Conservation (phyloP, 805 yeast species). For the Metschnikowia rubicola region DNA sequence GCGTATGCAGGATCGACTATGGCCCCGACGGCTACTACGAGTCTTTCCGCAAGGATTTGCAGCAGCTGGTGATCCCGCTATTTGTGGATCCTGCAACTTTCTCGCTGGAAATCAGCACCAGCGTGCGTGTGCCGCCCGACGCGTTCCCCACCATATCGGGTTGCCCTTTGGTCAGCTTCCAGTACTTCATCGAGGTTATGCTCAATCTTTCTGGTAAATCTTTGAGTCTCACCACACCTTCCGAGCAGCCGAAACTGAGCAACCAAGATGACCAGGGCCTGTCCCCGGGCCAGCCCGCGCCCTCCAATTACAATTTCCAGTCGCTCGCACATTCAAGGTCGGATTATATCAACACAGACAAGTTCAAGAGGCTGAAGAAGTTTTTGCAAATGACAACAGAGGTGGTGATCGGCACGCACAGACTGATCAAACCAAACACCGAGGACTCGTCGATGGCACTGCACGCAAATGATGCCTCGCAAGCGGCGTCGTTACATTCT, state of each 20-base stretch:
- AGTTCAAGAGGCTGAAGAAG: constrained; percentile 68
- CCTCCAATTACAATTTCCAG: constrained; percentile 23
- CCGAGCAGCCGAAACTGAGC: constrained; percentile 15
- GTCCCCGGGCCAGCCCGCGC: constrained; percentile 10
- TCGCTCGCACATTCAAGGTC: constrained; percentile 27
- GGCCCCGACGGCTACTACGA: constrained; percentile 60
- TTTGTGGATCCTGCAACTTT: constrained; percentile 68
- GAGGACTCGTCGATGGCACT: neutral
- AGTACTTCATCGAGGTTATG: constrained; percentile 78
- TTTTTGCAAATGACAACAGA: constrained; percentile 81
- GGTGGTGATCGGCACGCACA: constrained; percentile 74
- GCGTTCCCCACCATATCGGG: constrained; percentile 81
- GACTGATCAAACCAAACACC: constrained; percentile 31
- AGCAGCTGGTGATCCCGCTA: constrained; percentile 73
- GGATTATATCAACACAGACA: constrained; percentile 72
- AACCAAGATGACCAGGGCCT: constrained; percentile 3
- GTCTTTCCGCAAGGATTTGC: constrained; percentile 78
- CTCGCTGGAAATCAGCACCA: constrained; percentile 55
- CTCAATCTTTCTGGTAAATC: constrained; percentile 72
- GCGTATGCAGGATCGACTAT: constrained; percentile 66
- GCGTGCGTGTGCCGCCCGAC: constrained; percentile 74
- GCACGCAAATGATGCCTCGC: neutral
- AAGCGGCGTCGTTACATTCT: neutral
- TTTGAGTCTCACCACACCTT: constrained; percentile 24
- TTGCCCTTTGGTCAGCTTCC: constrained; percentile 70